A percentile compares a stretch with the other conserved stretches of the same genome.
phyloP scores from a whole-genome alignment of 495 filamentous ascomycete genomes.

The Neurospora africana region DNA sequence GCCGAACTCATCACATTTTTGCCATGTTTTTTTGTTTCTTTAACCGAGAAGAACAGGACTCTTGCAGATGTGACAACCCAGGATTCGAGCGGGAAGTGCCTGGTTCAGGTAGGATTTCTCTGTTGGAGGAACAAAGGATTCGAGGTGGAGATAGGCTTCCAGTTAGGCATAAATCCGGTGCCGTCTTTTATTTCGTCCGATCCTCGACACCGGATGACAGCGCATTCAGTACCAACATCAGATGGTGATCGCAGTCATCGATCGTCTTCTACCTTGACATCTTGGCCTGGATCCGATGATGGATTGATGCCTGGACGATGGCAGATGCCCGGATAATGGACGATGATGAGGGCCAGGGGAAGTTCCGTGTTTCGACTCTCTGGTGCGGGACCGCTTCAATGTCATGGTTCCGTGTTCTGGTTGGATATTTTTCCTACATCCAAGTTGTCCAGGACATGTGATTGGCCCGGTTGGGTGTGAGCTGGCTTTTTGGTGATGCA shows the following conservation, averaged over 20 bases:
- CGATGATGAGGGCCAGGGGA: not conserved
- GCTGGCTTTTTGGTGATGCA: slow-evolving; percentile 11
- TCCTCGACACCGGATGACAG: not conserved
- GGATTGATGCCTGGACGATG: not conserved
- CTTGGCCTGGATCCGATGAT: not conserved
- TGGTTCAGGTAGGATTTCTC: not conserved
- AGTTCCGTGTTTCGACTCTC: slow-evolving; percentile 12
- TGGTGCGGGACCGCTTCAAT: slow-evolving; percentile 10
- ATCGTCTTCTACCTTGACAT: not conserved
- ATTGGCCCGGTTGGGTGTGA: slow-evolving; percentile 12
- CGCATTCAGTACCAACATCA: not conserved
- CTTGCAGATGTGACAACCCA: not conserved
- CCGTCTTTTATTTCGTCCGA: not conserved
- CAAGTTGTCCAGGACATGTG: slow-evolving; percentile 16
- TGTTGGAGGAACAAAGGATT: not conserved
- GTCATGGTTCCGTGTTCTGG: slow-evolving; percentile 4
- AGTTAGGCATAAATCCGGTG: not conserved
- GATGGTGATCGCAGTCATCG: not conserved
- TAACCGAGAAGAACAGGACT: not conserved
- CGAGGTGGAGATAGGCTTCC: not conserved
- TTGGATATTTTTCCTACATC: slow-evolving; percentile 13
- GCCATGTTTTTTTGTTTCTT: not conserved
- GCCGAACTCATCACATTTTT: not conserved
- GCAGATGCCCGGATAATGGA: not conserved
- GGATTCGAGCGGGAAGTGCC: not conserved